A percentile compares a stretch with the other conserved stretches of the same genome.
These are phyloP conservation scores for Schrenkiella parvula DNA, from an alignment of 345 rosid genomes.

Conservation along the genomic window DNA sequence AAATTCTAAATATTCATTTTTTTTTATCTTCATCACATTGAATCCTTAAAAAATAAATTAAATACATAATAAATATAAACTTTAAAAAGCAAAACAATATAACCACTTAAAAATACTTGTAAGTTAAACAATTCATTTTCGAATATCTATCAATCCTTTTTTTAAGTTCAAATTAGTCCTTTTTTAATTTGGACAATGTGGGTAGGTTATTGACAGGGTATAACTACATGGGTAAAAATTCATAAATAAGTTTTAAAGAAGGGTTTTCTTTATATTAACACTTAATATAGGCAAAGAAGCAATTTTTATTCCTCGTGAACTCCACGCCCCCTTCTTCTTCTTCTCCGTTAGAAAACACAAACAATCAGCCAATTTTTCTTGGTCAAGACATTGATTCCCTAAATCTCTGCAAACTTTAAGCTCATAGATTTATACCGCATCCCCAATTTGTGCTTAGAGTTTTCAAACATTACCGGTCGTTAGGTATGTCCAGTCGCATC, in stretches of 20 bases:
- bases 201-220: not conserved
- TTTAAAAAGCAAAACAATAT: too few species aligned
- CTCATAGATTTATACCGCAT: not conserved
- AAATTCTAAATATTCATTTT: too few species aligned
- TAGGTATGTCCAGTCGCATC: slow-evolving; percentile 5
- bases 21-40: too few species aligned
- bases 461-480: not conserved
- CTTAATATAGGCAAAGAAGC: slow-evolving; percentile 6
- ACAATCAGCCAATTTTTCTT: slow-evolving; percentile 4
- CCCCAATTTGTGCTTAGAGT: not conserved
- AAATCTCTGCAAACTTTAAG: slow-evolving; percentile 2
- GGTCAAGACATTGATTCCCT: slow-evolving; percentile 13
- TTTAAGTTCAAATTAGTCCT: too few species aligned
- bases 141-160: too few species aligned
- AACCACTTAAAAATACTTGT: too few species aligned
- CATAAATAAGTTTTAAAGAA: not conserved
- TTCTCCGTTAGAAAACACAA: slow-evolving; percentile 15
- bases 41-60: too few species aligned
- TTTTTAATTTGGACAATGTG: not conserved
- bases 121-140: too few species aligned
- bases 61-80: too few species aligned
- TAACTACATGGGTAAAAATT: not conserved
- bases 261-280: not conserved
- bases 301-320: slow-evolving; percentile 22
- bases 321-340: slow-evolving; percentile 14